Conservation (phyloP, 106 monocot genomes). For the Narthecium ossifragum region DNA sequence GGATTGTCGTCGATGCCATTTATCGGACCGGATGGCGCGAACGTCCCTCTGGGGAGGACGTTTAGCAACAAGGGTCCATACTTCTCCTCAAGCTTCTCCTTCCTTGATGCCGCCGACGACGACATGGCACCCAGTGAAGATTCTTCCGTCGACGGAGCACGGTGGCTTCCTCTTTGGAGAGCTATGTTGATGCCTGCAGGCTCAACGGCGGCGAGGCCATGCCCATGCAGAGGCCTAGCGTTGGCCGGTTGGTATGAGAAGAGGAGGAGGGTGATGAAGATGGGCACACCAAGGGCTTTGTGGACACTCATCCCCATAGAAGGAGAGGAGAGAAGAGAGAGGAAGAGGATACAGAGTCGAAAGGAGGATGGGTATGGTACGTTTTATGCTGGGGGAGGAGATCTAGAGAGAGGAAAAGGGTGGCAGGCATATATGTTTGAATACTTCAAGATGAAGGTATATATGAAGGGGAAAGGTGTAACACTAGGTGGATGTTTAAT, state of each 20-base stretch:
- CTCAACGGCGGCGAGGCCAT: neutral
- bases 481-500: no score
- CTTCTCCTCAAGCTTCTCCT: neutral
- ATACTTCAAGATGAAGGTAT: no score
- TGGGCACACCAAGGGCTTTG: neutral
- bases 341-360: no score
- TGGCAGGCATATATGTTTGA: no score
- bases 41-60: conserved; percentile 7
- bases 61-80: conserved; percentile 10
- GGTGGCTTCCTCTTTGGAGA: neutral
- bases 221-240: neutral
- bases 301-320: no score
- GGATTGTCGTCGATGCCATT: conserved; percentile 3
- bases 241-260: neutral
- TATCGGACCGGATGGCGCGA: conserved; percentile 18
- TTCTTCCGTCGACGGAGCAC: neutral
- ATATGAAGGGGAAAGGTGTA: no score
- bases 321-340: neutral
- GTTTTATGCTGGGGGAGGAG: no score
- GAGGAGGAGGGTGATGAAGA: neutral
- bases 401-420: no score
- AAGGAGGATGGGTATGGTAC: no score
- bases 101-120: neutral
- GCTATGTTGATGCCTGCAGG: neutral
- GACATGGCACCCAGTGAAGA: no score